Evolutionary conservation across 495 filamentous ascomycete genomes (phyloP).

Genomic region (Xylaria acuta): DNA sequence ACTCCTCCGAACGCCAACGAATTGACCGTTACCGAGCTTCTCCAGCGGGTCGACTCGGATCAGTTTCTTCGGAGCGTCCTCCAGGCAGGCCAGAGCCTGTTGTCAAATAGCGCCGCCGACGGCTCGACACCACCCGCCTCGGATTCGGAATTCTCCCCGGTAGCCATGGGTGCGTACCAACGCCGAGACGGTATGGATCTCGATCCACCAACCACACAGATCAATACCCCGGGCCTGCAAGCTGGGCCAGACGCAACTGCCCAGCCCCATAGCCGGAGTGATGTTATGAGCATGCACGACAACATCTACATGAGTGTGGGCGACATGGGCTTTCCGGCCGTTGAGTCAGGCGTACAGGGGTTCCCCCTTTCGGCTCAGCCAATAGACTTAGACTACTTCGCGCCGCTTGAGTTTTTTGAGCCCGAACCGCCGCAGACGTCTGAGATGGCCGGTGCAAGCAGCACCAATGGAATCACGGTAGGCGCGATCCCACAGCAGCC

Average conservation of each 20-base stretch:
- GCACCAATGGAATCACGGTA: background rate
- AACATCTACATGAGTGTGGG: background rate
- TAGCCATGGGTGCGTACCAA: background rate
- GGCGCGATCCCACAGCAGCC: background rate
- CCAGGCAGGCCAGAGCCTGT: background rate
- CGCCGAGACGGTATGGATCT: background rate
- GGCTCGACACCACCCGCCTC: background rate
- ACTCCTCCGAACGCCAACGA: background rate
- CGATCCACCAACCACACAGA: background rate
- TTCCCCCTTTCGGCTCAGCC: too few relatives aligned
- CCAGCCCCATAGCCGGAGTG: background rate
- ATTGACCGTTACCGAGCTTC: constrained; percentile 1
- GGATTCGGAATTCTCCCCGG: background rate
- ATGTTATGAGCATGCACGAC: background rate
- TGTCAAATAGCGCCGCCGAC: background rate
- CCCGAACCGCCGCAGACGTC: background rate
- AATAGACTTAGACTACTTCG: too few relatives aligned
- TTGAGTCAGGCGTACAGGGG: background rate
- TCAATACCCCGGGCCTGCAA: background rate
- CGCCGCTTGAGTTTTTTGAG: too few relatives aligned
- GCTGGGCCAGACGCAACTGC: background rate
- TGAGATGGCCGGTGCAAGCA: background rate
- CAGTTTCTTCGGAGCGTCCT: background rate
- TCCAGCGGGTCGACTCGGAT: background rate
- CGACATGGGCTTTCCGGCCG: background rate